Conservation (phyloP, 1,139 yeast genomes). For the Hyphopichia khmerensis region DNA sequence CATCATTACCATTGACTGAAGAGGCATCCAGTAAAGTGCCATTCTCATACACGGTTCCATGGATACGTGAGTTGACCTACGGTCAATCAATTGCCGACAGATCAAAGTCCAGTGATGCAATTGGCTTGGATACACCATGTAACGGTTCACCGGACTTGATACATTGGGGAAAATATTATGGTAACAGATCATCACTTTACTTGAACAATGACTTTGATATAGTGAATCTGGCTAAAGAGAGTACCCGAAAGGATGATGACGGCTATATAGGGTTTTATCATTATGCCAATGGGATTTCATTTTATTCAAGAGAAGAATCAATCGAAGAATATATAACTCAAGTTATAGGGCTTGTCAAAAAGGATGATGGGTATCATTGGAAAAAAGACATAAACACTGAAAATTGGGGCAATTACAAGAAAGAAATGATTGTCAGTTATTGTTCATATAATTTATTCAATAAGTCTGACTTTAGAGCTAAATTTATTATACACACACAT, state of each 20-base stretch:
- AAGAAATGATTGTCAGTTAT: conserved; percentile 44
- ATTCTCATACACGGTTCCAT: conserved; percentile 11
- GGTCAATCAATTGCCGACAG: conserved; percentile 30
- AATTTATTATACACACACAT: conserved; percentile 26
- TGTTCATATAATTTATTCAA: conserved; percentile 51
- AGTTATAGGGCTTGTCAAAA: conserved; percentile 26
- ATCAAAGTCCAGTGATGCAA: conserved; percentile 15
- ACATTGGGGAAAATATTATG: conserved; percentile 40
- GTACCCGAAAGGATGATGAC: conserved; percentile 26
- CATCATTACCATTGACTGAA: conserved; percentile 1
- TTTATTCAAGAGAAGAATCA: conserved; percentile 19
- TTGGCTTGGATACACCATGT: conserved; percentile 12
- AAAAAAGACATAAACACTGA: conserved; percentile 8
- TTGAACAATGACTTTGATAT: conserved; percentile 27
- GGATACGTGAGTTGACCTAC: conserved; percentile 26
- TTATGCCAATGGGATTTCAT: conserved; percentile 34
- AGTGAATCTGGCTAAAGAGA: conserved; percentile 7
- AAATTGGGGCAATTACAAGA: conserved; percentile 16
- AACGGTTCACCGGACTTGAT: conserved; percentile 41
- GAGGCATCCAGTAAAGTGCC: not conserved
- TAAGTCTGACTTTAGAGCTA: conserved; percentile 46
- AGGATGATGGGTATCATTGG: conserved; percentile 18
- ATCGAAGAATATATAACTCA: conserved; percentile 30
- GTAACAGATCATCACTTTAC: conserved; percentile 29
- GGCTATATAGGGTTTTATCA: conserved; percentile 45